Conservation (phyloP, 306 rosid genomes). For the Medicago ruthenica region DNA sequence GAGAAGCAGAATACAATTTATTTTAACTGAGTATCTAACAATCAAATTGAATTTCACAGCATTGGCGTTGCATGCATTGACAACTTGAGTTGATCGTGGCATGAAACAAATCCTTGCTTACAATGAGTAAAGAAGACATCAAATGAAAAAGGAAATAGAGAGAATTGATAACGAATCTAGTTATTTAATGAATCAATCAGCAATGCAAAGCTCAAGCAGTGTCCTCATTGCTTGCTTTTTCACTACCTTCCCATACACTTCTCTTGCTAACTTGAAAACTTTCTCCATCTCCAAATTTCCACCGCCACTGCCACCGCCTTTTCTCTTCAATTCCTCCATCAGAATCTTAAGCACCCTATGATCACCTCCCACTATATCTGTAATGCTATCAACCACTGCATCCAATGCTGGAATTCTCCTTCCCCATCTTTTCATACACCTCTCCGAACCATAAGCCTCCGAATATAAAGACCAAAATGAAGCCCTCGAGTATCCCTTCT, state of each 20-base stretch:
- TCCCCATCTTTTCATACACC: slow-evolving; percentile 75
- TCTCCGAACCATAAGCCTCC: slow-evolving; percentile 62
- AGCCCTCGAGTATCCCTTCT: slow-evolving; percentile 74
- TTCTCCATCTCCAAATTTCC: slow-evolving; percentile 63
- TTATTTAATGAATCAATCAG: slow-evolving; percentile 31
- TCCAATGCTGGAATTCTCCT: slow-evolving; percentile 62
- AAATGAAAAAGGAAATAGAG: not conserved
- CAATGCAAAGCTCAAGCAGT: slow-evolving; percentile 55
- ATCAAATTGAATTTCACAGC: slow-evolving; percentile 31
- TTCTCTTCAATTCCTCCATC: slow-evolving; percentile 60
- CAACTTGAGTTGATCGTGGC: slow-evolving; percentile 40
- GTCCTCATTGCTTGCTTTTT: slow-evolving; percentile 73
- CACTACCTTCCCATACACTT: slow-evolving; percentile 69
- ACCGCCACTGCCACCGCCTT: slow-evolving; percentile 37
- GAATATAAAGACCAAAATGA: slow-evolving; percentile 72
- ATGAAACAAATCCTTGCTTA: slow-evolving; percentile 12
- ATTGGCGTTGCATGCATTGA: not conserved
- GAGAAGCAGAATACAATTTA: not conserved
- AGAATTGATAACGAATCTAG: not conserved
- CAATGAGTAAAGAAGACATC: not conserved
- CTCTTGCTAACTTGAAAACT: slow-evolving; percentile 67
- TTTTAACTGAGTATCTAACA: not conserved
- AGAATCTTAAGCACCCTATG: slow-evolving; percentile 68
- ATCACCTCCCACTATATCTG: slow-evolving; percentile 73
- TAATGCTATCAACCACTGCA: slow-evolving; percentile 59